Evolutionary conservation across 2,329 filamentous ascomycete genomes (phyloP).

Genomic region (Penicillium oxalicum): DNA sequence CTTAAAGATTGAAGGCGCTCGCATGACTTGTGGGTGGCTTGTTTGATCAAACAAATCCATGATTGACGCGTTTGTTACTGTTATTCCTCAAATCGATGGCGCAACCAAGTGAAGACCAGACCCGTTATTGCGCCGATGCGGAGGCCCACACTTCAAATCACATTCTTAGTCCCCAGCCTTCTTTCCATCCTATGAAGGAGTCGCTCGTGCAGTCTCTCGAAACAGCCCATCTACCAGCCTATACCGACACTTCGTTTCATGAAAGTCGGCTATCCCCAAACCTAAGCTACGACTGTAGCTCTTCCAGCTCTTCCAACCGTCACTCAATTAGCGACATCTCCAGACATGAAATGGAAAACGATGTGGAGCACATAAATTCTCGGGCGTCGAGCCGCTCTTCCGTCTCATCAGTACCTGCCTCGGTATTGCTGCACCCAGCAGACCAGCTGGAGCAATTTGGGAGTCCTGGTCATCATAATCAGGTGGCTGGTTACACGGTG

Average conservation of each 20-base stretch:
- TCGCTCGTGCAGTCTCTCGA: slow-evolving; percentile 17
- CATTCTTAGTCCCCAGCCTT: slow-evolving; percentile 20
- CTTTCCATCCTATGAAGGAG: slow-evolving; percentile 14
- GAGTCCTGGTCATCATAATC: slow-evolving; percentile 16
- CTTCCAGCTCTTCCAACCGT: slow-evolving; percentile 29
- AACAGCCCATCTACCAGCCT: slow-evolving; percentile 11
- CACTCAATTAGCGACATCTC: slow-evolving; percentile 25
- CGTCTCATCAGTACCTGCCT: slow-evolving; percentile 37
- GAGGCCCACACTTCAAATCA: slow-evolving; percentile 11
- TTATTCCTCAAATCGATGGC: slow-evolving; percentile 8
- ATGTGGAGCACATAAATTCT: slow-evolving; percentile 22
- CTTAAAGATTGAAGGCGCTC: slow-evolving; percentile 2
- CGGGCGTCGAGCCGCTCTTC: slow-evolving; percentile 37
- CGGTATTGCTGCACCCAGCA: slow-evolving; percentile 31
- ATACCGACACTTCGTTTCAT: slow-evolving; percentile 11
- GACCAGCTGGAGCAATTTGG: slow-evolving; percentile 21
- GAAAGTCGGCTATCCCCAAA: slow-evolving; percentile 13
- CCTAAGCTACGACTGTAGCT: slow-evolving; percentile 30
- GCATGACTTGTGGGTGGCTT: neutral
- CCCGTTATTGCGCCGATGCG: neutral
- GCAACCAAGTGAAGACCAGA: slow-evolving; percentile 10
- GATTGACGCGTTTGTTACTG: slow-evolving; percentile 1
- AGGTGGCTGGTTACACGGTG: slow-evolving; percentile 17
- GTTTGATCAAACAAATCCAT: neutral
- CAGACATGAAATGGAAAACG: slow-evolving; percentile 24